phyloP scores from a whole-genome alignment of 768 basidiomycete genomes.

The Lactarius vividus region DNA sequence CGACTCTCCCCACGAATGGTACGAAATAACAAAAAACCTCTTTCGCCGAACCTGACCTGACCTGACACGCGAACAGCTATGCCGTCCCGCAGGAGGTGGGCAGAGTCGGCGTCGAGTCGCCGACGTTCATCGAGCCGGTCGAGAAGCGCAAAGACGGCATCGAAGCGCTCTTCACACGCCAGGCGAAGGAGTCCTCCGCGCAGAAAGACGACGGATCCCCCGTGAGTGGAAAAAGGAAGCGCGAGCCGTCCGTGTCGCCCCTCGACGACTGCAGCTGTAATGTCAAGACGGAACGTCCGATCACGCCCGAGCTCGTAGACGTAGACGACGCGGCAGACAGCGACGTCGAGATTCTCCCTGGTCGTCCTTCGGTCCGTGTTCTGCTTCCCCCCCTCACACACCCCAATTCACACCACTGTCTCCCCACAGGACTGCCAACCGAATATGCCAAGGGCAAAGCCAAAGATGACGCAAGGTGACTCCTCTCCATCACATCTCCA shows the following conservation, averaged over 20 bases:
- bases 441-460: not conserved
- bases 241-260: conserved; percentile 7
- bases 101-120: conserved; percentile 81
- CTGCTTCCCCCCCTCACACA: too few species aligned
- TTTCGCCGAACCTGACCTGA: too few species aligned
- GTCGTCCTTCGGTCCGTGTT: conserved; percentile 11
- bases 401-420: too few species aligned
- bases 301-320: not conserved
- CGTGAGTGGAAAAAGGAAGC: conserved; percentile 12
- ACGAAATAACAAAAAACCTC: not conserved
- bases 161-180: conserved; percentile 74
- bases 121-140: conserved; percentile 79
- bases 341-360: conserved; percentile 20
- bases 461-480: not conserved
- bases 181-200: conserved; percentile 33
- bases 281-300: not conserved
- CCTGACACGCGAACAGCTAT: conserved; percentile 50
- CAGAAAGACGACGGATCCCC: not conserved
- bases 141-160: conserved; percentile 82
- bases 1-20: conserved; percentile 65
- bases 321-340: conserved; percentile 9
- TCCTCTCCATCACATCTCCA: not conserved
- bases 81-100: conserved; percentile 88
- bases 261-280: not conserved
- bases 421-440: not conserved